Conservation (phyloP, 2,329 filamentous ascomycete species). For the Talaromyces sp. region DNA sequence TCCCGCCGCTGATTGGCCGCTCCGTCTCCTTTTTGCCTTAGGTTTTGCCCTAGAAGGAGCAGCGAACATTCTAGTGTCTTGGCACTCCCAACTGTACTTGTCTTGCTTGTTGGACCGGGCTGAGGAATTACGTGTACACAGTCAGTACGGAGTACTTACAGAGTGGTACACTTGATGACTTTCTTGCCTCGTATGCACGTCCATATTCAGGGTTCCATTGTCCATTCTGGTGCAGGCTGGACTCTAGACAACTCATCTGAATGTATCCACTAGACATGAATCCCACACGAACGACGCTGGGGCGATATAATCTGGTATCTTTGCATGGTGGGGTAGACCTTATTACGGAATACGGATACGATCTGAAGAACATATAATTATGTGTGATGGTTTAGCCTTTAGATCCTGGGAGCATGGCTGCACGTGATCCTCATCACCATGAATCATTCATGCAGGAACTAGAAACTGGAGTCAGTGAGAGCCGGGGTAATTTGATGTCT, state of each 20-base stretch:
- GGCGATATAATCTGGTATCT: neutral
- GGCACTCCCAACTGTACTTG: neutral
- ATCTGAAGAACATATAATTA: neutral
- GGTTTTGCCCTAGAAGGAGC: neutral
- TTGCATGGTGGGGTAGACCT: neutral
- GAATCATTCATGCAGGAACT: no score
- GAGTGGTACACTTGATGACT: no score
- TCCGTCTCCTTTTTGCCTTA: no score
- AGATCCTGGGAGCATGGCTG: neutral
- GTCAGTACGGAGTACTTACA: no score
- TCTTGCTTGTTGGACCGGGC: neutral
- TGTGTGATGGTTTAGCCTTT: neutral
- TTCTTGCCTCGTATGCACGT: neutral
- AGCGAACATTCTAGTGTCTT: neutral
- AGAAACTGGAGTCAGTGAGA: no score
- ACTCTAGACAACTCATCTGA: neutral
- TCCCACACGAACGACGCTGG: neutral
- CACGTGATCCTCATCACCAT: neutral
- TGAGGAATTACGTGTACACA: no score
- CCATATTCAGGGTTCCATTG: neutral
- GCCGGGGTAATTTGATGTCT: no score
- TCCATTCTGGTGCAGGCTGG: neutral
- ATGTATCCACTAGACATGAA: neutral
- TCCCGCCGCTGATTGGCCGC: neutral
- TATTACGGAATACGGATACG: neutral